Conservation (phyloP, 208 protist genomes). For the Trypanosoma rangeli region DNA sequence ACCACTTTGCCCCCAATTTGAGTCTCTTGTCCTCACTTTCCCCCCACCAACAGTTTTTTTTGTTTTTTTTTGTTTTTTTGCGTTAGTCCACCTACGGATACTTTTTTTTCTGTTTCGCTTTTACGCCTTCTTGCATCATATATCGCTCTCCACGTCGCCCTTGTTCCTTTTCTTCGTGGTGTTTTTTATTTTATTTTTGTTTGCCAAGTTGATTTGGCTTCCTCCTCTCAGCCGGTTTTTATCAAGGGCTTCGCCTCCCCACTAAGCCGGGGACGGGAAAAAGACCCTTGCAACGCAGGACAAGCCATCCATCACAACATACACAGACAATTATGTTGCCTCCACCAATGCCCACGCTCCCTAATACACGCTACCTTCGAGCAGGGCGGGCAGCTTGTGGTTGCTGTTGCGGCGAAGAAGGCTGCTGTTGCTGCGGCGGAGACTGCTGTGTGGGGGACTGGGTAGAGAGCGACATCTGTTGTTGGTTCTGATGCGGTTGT, state of each 20-base stretch:
- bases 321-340: background rate
- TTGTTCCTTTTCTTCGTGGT: background rate
- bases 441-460: background rate
- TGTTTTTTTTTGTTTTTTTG: too few relatives aligned
- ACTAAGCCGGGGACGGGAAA: background rate
- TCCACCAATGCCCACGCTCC: background rate
- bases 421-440: slow-evolving; percentile 7
- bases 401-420: background rate
- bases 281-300: background rate
- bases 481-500: background rate
- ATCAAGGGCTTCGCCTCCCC: too few relatives aligned
- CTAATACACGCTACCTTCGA: slow-evolving; percentile 1
- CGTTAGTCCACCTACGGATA: too few relatives aligned
- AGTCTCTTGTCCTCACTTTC: slow-evolving; percentile 12
- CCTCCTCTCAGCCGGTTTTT: too few relatives aligned
- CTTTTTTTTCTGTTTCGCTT: slow-evolving; percentile 9
- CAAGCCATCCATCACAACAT: too few relatives aligned
- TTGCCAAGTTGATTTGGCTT: too few relatives aligned
- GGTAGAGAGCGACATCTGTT: background rate
- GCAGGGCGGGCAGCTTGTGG: slow-evolving; percentile 5
- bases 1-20: slow-evolving; percentile 7
- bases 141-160: background rate
- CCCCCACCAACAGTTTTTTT: too few relatives aligned
- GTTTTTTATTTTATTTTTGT: too few relatives aligned
- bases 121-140: background rate